Percentiles rank a stretch among this genome's conserved stretches.
These are phyloP conservation scores for Fusarium buharicum DNA, from an alignment of 2,329 filamentous ascomycete genomes.

Conservation along the genomic window DNA sequence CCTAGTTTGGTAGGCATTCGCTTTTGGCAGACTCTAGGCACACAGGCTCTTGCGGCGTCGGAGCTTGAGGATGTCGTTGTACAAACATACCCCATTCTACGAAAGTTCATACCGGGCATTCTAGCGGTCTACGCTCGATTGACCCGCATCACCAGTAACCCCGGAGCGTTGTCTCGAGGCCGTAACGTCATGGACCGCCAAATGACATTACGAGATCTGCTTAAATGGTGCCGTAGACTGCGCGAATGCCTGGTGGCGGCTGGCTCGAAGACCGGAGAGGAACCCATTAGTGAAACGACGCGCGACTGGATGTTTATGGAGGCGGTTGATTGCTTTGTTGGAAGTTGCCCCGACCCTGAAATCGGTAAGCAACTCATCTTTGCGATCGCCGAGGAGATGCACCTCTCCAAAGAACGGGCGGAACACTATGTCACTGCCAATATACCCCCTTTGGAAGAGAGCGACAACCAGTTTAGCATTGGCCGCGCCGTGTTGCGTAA, in stretches of 20 bases:
- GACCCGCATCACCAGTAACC: slow-evolving; percentile 61
- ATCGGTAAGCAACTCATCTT: slow-evolving; percentile 69
- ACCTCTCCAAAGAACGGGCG: slow-evolving; percentile 82
- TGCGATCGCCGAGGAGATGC: slow-evolving; percentile 85
- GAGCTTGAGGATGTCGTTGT: slow-evolving; percentile 82
- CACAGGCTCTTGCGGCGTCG: slow-evolving; percentile 70
- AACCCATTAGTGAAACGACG: slow-evolving; percentile 76
- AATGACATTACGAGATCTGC: slow-evolving; percentile 78
- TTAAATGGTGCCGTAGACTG: slow-evolving; percentile 90
- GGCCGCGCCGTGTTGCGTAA: slow-evolving; percentile 74
- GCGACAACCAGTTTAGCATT: slow-evolving; percentile 66
- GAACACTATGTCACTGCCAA: slow-evolving; percentile 80
- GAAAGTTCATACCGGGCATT: slow-evolving; percentile 68
- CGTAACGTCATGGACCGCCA: slow-evolving; percentile 62
- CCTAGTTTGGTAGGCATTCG: slow-evolving; percentile 83
- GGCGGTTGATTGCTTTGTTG: slow-evolving; percentile 90
- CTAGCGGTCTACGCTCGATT: slow-evolving; percentile 68
- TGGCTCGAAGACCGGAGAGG: slow-evolving; percentile 72
- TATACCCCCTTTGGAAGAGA: slow-evolving; percentile 74
- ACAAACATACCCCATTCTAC: slow-evolving; percentile 75
- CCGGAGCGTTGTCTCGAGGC: slow-evolving; percentile 47
- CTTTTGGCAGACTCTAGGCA: slow-evolving; percentile 83
- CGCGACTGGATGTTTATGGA: slow-evolving; percentile 92
- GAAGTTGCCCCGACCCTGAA: slow-evolving; percentile 75
- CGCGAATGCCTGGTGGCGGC: slow-evolving; percentile 70